phyloP scores from a whole-genome alignment of 75 land plant genomes.

The Isoetes taiwanensis region DNA sequence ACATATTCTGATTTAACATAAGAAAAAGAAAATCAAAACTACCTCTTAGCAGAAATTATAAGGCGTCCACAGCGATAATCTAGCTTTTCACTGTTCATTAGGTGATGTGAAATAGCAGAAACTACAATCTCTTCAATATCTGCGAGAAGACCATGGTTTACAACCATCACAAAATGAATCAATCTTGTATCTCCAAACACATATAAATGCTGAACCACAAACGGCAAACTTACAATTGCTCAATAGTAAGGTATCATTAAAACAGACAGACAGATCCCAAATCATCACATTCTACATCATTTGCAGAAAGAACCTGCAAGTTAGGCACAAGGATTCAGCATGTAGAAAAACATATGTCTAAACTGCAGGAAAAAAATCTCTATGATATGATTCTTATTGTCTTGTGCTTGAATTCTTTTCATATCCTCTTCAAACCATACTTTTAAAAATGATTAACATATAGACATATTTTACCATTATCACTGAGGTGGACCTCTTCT shows the following conservation, averaged over 20 bases:
- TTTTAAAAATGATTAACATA: no score
- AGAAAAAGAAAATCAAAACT: not conserved
- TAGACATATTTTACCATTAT: no score
- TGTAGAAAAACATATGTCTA: not conserved
- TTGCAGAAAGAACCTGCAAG: slow-evolving; percentile 53
- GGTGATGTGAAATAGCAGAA: slow-evolving; percentile 73
- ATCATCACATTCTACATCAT: slow-evolving; percentile 82
- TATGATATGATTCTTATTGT: slow-evolving; percentile 61
- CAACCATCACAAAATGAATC: not conserved
- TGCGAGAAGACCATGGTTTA: no score
- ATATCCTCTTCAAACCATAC: slow-evolving; percentile 79
- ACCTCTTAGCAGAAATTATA: slow-evolving; percentile 71
- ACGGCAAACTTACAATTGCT: slow-evolving; percentile 46
- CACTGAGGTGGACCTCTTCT: no score
- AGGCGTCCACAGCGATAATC: slow-evolving; percentile 74
- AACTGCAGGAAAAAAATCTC: slow-evolving; percentile 23
- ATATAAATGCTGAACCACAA: no score
- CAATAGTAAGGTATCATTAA: slow-evolving; percentile 41
- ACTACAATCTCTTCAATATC: slow-evolving; percentile 77
- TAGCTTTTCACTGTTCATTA: slow-evolving; percentile 61
- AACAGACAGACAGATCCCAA: slow-evolving; percentile 48
- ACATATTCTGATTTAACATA: not conserved
- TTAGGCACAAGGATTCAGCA: no score
- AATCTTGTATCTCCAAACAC: not conserved
- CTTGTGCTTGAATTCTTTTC: slow-evolving; percentile 65